Conservation (phyloP, 2,329 filamentous ascomycete genomes). For the Kalaharituber pfeilii region DNA sequence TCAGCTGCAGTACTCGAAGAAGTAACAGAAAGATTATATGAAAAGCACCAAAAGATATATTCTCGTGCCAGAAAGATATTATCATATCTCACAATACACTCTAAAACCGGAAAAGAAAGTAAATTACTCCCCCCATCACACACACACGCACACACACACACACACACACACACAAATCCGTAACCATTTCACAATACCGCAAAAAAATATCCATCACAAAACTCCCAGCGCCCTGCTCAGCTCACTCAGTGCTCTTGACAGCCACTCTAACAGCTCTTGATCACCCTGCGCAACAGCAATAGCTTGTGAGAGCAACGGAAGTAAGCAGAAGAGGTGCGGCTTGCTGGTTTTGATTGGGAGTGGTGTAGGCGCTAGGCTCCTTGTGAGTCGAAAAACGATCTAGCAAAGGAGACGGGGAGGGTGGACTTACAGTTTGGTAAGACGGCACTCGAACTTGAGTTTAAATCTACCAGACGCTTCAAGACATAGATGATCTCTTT, state of each 20-base stretch:
- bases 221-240: slow-evolving; percentile 41
- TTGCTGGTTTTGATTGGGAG: slow-evolving; percentile 34
- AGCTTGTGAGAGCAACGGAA: slow-evolving; percentile 55
- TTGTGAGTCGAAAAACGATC: no score
- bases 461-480: slow-evolving; percentile 45
- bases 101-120: no score
- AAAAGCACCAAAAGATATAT: no score
- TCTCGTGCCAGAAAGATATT: no score
- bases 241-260: slow-evolving; percentile 44
- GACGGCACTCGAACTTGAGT: slow-evolving; percentile 53
- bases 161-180: no score
- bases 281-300: slow-evolving; percentile 45
- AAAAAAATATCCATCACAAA: no score
- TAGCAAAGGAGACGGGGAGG: slow-evolving; percentile 2
- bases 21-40: no score
- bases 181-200: no score
- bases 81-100: no score
- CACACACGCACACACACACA: no score
- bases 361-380: slow-evolving; percentile 25
- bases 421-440: slow-evolving; percentile 29
- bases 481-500: slow-evolving; percentile 62
- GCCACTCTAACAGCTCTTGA: slow-evolving; percentile 39
- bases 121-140: no score
- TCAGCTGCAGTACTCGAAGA: no score
- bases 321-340: slow-evolving; percentile 65